Percentiles rank a stretch among this genome's conserved stretches.
Conservation (phyloP, 1,284 basidiomycete species). For the Pulchroboletus neoregius region DNA sequence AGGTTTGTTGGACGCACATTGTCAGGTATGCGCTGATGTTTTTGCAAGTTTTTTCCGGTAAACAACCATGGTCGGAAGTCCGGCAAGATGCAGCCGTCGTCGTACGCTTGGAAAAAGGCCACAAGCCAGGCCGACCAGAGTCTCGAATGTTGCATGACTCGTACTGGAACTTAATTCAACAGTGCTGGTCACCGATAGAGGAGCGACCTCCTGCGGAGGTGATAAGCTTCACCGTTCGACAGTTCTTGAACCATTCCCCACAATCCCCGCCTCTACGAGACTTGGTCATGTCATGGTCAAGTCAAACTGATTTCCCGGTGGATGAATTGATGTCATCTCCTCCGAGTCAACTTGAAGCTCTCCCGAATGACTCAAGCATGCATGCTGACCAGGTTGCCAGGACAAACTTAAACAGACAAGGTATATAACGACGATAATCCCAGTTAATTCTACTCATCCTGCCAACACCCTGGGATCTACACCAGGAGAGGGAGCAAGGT, state of each 20-base stretch:
- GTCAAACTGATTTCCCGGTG: too few species aligned
- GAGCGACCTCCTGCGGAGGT: not conserved
- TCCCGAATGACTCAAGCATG: too few species aligned
- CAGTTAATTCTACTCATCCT: too few species aligned
- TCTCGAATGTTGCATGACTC: slow-evolving; percentile 1
- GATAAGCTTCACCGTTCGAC: not conserved
- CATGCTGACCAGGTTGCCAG: too few species aligned
- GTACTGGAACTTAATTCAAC: too few species aligned
- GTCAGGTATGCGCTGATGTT: not conserved
- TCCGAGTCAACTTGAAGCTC: too few species aligned
- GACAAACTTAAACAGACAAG: too few species aligned
- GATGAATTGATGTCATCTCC: too few species aligned
- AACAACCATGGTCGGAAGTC: too few species aligned
- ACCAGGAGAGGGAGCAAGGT: too few species aligned
- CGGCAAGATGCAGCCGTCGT: not conserved
- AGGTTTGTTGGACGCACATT: not conserved
- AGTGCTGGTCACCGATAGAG: slow-evolving; percentile 7
- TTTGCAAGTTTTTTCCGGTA: slow-evolving; percentile 10
- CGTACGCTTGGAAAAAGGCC: not conserved
- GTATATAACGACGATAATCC: too few species aligned
- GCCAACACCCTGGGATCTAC: too few species aligned
- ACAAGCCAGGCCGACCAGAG: slow-evolving; percentile 7
- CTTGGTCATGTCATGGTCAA: not conserved
- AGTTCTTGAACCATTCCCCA: not conserved
- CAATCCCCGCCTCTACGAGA: not conserved